Percentiles rank a stretch among this genome's conserved stretches.
phyloP scores from a whole-genome alignment of 805 yeast species.

The Candida nitratophila region DNA sequence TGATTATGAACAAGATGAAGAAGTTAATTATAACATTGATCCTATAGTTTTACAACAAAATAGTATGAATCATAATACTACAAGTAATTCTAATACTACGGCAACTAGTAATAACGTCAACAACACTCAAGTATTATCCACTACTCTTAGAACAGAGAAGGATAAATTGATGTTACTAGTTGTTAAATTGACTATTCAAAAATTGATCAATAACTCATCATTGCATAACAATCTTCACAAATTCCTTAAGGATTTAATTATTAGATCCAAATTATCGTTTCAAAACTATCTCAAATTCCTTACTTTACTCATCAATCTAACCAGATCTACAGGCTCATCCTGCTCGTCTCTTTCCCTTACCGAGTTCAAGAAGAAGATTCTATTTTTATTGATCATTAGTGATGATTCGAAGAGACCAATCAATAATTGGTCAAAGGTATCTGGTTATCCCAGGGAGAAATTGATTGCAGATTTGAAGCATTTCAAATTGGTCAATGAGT shows the following conservation, averaged over 20 bases:
- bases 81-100: neutral
- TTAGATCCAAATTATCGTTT: neutral
- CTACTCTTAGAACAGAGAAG: slow-evolving; percentile 1
- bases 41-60: neutral
- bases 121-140: neutral
- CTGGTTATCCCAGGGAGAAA: neutral
- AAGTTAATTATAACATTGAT: neutral
- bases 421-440: neutral
- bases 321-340: no score
- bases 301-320: neutral
- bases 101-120: neutral
- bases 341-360: no score
- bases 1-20: neutral
- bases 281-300: neutral
- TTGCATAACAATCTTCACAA: neutral
- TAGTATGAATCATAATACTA: no score
- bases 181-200: neutral
- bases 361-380: neutral
- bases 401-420: neutral
- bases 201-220: neutral
- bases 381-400: neutral
- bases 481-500: neutral
- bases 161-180: neutral
- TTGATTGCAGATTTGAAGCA: neutral
- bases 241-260: neutral